Evolutionary conservation across 345 rosid species (phyloP).

Genomic region (Diplotaxis tenuifolia): DNA sequence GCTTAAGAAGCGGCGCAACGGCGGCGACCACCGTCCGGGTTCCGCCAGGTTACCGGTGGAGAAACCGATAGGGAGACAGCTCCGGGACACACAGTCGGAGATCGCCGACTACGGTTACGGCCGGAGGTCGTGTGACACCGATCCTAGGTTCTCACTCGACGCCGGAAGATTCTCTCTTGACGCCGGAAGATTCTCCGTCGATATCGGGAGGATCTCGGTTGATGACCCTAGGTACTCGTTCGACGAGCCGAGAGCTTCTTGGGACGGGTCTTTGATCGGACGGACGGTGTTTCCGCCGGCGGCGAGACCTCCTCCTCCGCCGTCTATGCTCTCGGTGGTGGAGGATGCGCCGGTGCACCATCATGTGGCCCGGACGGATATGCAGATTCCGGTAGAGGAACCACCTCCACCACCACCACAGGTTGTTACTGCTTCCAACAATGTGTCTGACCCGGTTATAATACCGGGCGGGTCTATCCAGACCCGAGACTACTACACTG

Average conservation of each 20-base stretch:
- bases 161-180: conserved; percentile 55
- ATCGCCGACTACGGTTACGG: conserved; percentile 96
- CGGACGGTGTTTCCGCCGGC: conserved; percentile 33
- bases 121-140: conserved; percentile 96
- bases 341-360: conserved; percentile 73
- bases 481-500: conserved; percentile 88
- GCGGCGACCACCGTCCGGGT: conserved; percentile 43
- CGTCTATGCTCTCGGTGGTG: conserved; percentile 83
- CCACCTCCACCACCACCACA: conserved; percentile 26
- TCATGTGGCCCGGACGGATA: conserved; percentile 63
- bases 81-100: conserved; percentile 93
- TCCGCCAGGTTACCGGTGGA: conserved; percentile 91
- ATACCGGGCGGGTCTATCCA: conserved; percentile 93
- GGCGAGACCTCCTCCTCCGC: conserved; percentile 64
- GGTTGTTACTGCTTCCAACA: background rate
- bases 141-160: conserved; percentile 90
- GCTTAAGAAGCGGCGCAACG: conserved; percentile 67
- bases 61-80: conserved; percentile 91
- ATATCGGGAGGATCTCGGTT: conserved; percentile 42
- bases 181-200: conserved; percentile 49
- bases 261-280: conserved; percentile 93
- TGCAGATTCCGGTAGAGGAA: conserved; percentile 90
- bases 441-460: conserved; percentile 27
- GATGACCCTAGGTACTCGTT: conserved; percentile 89
- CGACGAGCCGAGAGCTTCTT: conserved; percentile 95